Evolutionary conservation across 2,329 filamentous ascomycete genomes (phyloP), one percentile per base, ranked within the genome.

Genomic region (Penicillium sp.): DNA sequence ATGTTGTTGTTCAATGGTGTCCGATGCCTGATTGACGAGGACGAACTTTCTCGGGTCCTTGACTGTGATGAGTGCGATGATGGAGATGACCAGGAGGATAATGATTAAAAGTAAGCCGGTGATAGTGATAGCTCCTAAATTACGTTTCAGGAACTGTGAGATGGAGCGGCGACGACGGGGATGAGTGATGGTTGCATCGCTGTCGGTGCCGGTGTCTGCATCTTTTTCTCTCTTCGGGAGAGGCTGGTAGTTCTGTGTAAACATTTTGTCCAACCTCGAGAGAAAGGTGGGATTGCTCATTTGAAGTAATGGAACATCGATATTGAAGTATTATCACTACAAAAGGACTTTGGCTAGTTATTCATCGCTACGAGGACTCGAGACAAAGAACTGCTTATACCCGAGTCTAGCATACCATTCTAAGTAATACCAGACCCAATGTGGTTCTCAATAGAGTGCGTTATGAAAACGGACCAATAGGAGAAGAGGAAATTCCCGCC

Each of bases 181-280:
- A 18, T 17, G 14, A 17, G 34, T 37, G n/a, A 37, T 15, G 69
- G 71, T 29, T 68, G 69, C 8, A 64, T 70, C 40, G 71, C 72
- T 50, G 69, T 73, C 39, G 61, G 61, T 25, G 50, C 64, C 1
- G 70, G 70, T 15, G 70, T 71, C 36, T 58, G 66, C 1, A 54
- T 71, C 13, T 63, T 27, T 6, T 4, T 37, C 34, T 3, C 4
- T 11, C n/a, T 37, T 30, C 8, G 34, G 27, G 12, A 37, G n/a
- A n/a, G 34, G 34, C 8, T 31, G 27, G 10, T 37, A 37, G 28
- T 9, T 31, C n/a, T 27, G 28, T 6, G 27, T 23, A 12, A 13
- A 31, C 17, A 30, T 25, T 7, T 25, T 37, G 10, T 30, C 17
- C 10, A 30, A n/a, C 27, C 12, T 18, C 2, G 12, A 8, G 3